A percentile compares a stretch with the other conserved stretches of the same genome.
These are phyloP conservation scores for Juncus effusus DNA, from an alignment of 176 grass and related monocot genomes.

Conservation along the genomic window DNA sequence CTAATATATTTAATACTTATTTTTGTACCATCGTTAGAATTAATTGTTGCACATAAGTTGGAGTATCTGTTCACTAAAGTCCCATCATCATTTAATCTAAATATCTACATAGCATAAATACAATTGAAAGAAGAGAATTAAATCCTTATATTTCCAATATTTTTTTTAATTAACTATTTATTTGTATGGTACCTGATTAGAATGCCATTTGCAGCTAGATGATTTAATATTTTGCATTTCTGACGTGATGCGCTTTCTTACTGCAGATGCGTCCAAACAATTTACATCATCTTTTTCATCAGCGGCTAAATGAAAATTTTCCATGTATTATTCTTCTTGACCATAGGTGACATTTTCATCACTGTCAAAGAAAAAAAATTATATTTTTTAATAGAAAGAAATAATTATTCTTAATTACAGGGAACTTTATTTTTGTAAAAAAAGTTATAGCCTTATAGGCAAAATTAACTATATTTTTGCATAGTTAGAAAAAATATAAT, in stretches of 20 bases:
- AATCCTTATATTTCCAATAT: neutral
- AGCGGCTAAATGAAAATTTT: slow-evolving; percentile 48
- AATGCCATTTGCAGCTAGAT: slow-evolving; percentile 68
- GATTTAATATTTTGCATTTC: slow-evolving; percentile 32
- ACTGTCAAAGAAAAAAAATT: slow-evolving; percentile 24
- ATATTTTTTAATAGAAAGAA: neutral
- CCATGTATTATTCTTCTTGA: slow-evolving; percentile 33
- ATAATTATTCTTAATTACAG: slow-evolving; percentile 7
- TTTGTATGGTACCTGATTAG: slow-evolving; percentile 47
- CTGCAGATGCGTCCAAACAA: slow-evolving; percentile 67
- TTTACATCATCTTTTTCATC: slow-evolving; percentile 9
- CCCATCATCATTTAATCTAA: slow-evolving; percentile 78
- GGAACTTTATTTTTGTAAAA: neutral
- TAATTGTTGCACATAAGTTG: slow-evolving; percentile 56
- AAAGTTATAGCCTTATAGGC: too few species aligned
- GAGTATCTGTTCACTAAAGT: slow-evolving; percentile 87
- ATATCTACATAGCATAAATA: slow-evolving; percentile 52
- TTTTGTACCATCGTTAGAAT: slow-evolving; percentile 34
- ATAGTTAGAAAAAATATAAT: neutral
- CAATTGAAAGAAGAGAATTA: neutral
- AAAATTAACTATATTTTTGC: too few species aligned
- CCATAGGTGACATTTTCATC: slow-evolving; percentile 28
- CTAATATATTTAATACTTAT: slow-evolving; percentile 16
- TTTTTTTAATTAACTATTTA: neutral
- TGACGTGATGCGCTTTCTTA: slow-evolving; percentile 34